Evolutionary conservation across 1,139 yeast genomes (phyloP).

Genomic region (Geotrichum histeridarum): DNA sequence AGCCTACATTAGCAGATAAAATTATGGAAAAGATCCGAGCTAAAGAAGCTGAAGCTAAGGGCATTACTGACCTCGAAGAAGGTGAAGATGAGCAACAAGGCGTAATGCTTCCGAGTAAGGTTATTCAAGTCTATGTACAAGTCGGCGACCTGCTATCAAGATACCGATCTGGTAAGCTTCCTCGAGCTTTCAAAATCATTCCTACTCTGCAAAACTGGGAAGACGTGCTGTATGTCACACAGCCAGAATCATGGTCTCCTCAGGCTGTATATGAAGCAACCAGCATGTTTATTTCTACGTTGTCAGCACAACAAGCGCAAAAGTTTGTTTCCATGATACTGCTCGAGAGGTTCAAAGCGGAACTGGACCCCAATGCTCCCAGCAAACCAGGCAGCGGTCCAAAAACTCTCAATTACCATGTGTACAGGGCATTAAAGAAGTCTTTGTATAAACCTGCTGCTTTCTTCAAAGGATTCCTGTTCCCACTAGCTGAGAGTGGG

Average conservation of each 20-base stretch:
- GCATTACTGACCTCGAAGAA: conserved; percentile 22
- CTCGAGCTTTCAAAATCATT: conserved; percentile 87
- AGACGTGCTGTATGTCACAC: conserved; percentile 85
- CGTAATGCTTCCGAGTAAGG: conserved; percentile 90
- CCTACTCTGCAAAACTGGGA: conserved; percentile 94
- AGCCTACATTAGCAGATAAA: conserved; percentile 71
- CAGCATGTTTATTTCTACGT: conserved; percentile 82
- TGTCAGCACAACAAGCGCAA: conserved; percentile 84
- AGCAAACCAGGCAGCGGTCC: conserved; percentile 8
- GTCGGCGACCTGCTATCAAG: conserved; percentile 82
- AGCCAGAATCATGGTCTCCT: conserved; percentile 94
- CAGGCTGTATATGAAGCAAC: conserved; percentile 95
- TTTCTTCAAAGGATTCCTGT: conserved; percentile 89
- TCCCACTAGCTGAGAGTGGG: conserved; percentile 66
- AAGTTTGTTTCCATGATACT: conserved; percentile 70
- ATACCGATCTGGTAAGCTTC: conserved; percentile 92
- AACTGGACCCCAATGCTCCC: conserved; percentile 59
- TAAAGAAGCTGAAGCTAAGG: conserved; percentile 30
- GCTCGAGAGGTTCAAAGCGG: conserved; percentile 76
- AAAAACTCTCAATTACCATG: conserved; percentile 65
- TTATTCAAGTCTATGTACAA: conserved; percentile 86
- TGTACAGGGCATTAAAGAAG: conserved; percentile 85
- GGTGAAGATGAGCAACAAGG: conserved; percentile 37
- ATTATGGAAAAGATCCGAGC: conserved; percentile 84
- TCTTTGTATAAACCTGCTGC: conserved; percentile 96